Conservation (phyloP, 2,329 filamentous ascomycete genomes). For the Phoma sp. region DNA sequence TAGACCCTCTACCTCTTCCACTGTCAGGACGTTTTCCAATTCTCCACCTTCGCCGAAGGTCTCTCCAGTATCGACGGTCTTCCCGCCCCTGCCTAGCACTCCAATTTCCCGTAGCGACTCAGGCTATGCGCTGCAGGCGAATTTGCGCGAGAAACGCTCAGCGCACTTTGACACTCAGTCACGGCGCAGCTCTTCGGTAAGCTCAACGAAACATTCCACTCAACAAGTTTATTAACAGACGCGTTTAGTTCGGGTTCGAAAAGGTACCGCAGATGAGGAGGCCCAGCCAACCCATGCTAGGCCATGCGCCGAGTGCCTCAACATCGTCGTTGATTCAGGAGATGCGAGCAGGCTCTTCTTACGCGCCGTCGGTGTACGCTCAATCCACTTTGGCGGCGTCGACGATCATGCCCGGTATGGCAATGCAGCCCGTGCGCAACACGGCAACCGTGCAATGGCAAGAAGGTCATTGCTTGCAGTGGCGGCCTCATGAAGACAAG, state of each 20-base stretch:
- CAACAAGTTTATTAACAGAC: slow-evolving; percentile 33
- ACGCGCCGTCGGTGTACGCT: slow-evolving; percentile 84
- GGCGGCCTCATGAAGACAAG: slow-evolving; percentile 65
- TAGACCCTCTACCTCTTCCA: slow-evolving; percentile 66
- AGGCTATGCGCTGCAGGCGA: slow-evolving; percentile 84
- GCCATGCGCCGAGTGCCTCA: slow-evolving; percentile 68
- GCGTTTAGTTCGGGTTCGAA: slow-evolving; percentile 72
- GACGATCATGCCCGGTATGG: slow-evolving; percentile 85
- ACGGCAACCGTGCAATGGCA: slow-evolving; percentile 84
- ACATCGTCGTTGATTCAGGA: slow-evolving; percentile 68
- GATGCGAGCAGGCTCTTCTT: slow-evolving; percentile 60
- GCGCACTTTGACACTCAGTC: slow-evolving; percentile 70
- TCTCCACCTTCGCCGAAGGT: slow-evolving; percentile 66
- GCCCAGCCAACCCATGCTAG: slow-evolving; percentile 71
- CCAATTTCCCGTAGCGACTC: slow-evolving; percentile 91
- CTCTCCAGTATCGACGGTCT: slow-evolving; percentile 80
- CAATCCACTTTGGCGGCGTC: slow-evolving; percentile 86
- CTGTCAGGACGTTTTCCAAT: slow-evolving; percentile 45
- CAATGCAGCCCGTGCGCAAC: slow-evolving; percentile 79
- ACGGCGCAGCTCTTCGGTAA: slow-evolving; percentile 11
- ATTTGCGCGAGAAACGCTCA: slow-evolving; percentile 90
- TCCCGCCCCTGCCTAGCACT: slow-evolving; percentile 77
- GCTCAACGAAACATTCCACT: slow-evolving; percentile 16
- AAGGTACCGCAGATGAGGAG: slow-evolving; percentile 71
- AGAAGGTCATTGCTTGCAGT: slow-evolving; percentile 82